Percentiles rank a stretch among this genome's conserved stretches.
phyloP scores from a whole-genome alignment of 257 asterid species.

The Nicotiana noctiflora region DNA sequence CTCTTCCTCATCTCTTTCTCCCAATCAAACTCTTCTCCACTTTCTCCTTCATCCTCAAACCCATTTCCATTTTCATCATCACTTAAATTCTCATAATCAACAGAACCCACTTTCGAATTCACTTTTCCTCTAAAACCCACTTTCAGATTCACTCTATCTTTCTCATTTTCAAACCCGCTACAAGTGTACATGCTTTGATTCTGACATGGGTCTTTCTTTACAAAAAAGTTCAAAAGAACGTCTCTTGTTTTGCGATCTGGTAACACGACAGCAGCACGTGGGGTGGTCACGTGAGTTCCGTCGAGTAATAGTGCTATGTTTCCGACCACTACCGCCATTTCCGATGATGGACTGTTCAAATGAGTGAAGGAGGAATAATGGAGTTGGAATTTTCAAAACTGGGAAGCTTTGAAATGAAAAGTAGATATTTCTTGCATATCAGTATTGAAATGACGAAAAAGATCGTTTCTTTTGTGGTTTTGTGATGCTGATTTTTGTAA shows the following conservation, averaged over 20 bases:
- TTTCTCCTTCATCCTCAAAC: constrained; percentile 48
- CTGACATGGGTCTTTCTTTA: constrained; percentile 36
- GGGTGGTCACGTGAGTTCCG: constrained; percentile 39
- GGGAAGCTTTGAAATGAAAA: constrained; percentile 8
- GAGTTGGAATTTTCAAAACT: background rate
- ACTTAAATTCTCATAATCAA: constrained; percentile 73
- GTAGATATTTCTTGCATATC: constrained; percentile 32
- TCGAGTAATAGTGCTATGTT: constrained; percentile 60
- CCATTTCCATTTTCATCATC: constrained; percentile 83
- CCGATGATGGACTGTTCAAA: constrained; percentile 7
- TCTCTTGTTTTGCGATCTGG: constrained; percentile 34
- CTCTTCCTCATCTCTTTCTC: constrained; percentile 82
- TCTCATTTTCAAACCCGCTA: constrained; percentile 36
- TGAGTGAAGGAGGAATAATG: background rate
- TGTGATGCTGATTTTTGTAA: background rate
- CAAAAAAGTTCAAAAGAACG: constrained; percentile 34
- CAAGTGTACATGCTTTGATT: constrained; percentile 30
- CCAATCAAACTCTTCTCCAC: constrained; percentile 54
- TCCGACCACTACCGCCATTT: constrained; percentile 60
- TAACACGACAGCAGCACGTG: constrained; percentile 27
- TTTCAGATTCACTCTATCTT: constrained; percentile 31
- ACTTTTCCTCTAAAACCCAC: constrained; percentile 27
- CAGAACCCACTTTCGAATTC: constrained; percentile 54
- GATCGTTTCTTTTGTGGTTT: constrained; percentile 1
- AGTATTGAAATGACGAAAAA: constrained; percentile 23